Base-by-base conservation (phyloP, 148 eudicot genomes). In the Camellia japonica region DNA sequence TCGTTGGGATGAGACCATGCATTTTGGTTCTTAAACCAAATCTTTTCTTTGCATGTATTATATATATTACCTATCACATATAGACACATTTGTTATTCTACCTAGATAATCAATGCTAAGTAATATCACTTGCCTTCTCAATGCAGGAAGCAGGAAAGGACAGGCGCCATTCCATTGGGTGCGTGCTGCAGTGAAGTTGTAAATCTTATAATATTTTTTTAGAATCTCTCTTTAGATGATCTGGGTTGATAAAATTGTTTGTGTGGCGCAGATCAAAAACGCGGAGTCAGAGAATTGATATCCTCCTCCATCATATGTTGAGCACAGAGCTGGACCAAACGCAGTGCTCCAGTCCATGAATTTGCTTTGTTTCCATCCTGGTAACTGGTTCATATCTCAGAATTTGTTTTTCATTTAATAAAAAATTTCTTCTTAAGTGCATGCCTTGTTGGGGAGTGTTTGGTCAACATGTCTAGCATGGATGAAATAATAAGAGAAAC, bases 281-380 rank as follows among this genome's bases (percentile, higher is more conserved):
- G 43, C 85, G 90, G 79, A 93, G 92, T 80, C 93, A 93, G 85
- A 90, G 97, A 84, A 90, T 95, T 30, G 97, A 95, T 83, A 63
- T 78, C 58, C 91, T 95, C 54, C 96, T 95, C 77, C 98, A 95
- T 83, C 97, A 87, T 78, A 95, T 95, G 87, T 79, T 95, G 84
- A 92, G 94, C 55, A 65, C 96, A 5, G 94, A 93, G 82, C 89
- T 95, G 75, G 80, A 80, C 15, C 80, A 91, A 76, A 80, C 88
- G n/a, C 80, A 84, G 85, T n/a, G 68, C 54, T 19, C 79, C 77
- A 43, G 14, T 67, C 65, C 85, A 66, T 80, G 41, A 77, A 72
- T 71, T 51, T 42, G 19, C 58, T 19, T 64, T 23, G 43, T 20
- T 41, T 71, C 44, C 44, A 58, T 19, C 19, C 10, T 7, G 68